These are phyloP conservation scores for Filobasidium wieringae DNA, from an alignment of 768 basidiomycete species.

Conservation along the genomic window DNA sequence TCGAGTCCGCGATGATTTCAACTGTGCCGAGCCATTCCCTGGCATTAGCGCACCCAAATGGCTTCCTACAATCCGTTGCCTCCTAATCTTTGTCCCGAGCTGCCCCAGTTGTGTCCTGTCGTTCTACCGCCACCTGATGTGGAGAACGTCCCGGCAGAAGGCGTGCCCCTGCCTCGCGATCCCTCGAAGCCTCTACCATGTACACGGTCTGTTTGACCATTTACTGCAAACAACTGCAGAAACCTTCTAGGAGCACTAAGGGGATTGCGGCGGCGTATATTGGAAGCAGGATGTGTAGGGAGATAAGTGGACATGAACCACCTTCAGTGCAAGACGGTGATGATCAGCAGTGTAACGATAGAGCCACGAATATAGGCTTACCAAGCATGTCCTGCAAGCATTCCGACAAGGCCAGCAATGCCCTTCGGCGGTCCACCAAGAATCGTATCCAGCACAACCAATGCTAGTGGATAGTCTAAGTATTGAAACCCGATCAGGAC, in stretches of 20 bases:
- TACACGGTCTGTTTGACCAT: not conserved
- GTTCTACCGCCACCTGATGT: constrained; percentile 9
- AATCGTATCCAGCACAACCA: constrained; percentile 32
- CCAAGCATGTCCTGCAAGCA: constrained; percentile 35
- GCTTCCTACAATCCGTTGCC: constrained; percentile 27
- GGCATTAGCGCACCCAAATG: too few relatives aligned
- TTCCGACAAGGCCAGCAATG: constrained; percentile 26
- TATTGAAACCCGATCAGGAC: not conserved
- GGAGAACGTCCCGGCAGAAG: not conserved
- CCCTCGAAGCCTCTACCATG: constrained; percentile 12
- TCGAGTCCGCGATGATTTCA: too few relatives aligned
- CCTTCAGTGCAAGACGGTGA: constrained; percentile 12
- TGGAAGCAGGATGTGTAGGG: constrained; percentile 27
- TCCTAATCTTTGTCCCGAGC: constrained; percentile 29
- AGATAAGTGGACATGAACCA: constrained; percentile 36
- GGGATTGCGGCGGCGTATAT: constrained; percentile 27
- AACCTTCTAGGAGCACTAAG: constrained; percentile 24
- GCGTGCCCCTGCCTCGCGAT: not conserved
- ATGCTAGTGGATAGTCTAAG: constrained; percentile 32
- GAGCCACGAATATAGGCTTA: constrained; percentile 3
- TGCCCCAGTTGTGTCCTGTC: constrained; percentile 29
- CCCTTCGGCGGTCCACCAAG: constrained; percentile 34
- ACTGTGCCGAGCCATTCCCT: too few relatives aligned
- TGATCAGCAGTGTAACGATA: not conserved
- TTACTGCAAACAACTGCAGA: constrained; percentile 16